Evolutionary conservation across 2,329 filamentous ascomycete genomes (phyloP), one percentile per base, ranked within the genome.

Genomic region (Acephala macrosclerotiorum): DNA sequence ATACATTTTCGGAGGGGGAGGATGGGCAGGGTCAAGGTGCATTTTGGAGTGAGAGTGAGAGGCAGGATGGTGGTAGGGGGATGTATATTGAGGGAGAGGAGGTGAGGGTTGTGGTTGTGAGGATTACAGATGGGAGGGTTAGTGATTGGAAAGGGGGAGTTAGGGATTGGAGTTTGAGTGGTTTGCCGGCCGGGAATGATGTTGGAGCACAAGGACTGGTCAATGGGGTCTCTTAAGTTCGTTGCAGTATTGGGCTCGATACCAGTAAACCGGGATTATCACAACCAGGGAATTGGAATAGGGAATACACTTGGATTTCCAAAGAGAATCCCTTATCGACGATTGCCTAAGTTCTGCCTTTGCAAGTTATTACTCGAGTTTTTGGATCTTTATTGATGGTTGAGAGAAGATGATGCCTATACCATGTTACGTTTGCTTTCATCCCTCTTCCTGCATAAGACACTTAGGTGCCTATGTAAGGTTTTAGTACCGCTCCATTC

Each of bases 101-200:
- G 76, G 94, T 96, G 1, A 85, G 91, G 58, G 94, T 97, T 7
- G 93, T 98, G 38, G 87, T 95, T 6, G 96, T 98, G 8, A 87
- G 86, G 73, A 93, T 98, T 72, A 87, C 85, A 73, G 92, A 94
- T 76, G 94, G 96, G 58, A 86, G 94, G 74, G 96, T 96, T 73
- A 94, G 92, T 70, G 96, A 97, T 78, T 97, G 92, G 91, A 97
- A 97, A 81, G 95, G 96, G n/a, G 88, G 89, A 16, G 93, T 98
- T 4, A 88, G 91, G 73, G 95, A 98, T 76, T 98, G 88, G 87
- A 76, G 66, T 61, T 70, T 77, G 67, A 61, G 22, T 3, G 59
- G 47, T 29, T 29, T 38, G 26, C 58, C 45, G 35, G 60, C 22
- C 18, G 59, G 11, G 9, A 67, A 65, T 60, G 45, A 65, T 61